phyloP scores from a whole-genome alignment of 2,329 filamentous ascomycete species.

The Helminthosporium solani region DNA sequence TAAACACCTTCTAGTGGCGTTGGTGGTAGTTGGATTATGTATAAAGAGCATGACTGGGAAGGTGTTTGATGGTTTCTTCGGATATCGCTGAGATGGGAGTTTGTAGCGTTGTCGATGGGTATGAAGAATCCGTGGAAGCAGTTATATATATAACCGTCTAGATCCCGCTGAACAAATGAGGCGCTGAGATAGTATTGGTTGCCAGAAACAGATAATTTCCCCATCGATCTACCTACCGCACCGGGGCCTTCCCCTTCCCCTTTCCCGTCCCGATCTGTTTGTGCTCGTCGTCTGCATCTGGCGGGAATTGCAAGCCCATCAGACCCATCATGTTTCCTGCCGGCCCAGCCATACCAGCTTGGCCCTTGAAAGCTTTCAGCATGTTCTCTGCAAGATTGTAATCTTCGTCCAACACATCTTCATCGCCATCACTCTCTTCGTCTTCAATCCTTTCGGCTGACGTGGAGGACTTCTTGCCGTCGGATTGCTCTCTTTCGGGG shows the following conservation, averaged over 20 bases:
- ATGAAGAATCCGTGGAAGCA: no score
- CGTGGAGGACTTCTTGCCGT: slow-evolving; percentile 11
- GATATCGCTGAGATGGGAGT: no score
- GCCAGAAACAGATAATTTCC: no score
- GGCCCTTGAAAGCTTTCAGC: slow-evolving; percentile 87
- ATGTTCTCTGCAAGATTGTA: slow-evolving; percentile 88
- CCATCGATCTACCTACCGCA: no score
- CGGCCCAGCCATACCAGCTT: slow-evolving; percentile 81
- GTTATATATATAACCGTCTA: no score
- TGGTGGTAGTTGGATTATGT: no score
- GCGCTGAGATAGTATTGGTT: no score
- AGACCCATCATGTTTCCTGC: slow-evolving; percentile 83
- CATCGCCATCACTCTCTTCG: slow-evolving; percentile 51
- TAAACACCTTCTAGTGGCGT: no score
- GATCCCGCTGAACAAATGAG: no score
- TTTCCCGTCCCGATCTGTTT: slow-evolving; percentile 1
- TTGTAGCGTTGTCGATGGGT: no score
- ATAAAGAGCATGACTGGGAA: no score
- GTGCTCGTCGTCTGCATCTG: slow-evolving; percentile 67
- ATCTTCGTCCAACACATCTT: slow-evolving; percentile 67
- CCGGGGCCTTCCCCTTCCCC: slow-evolving; percentile 4
- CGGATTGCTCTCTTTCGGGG: slow-evolving; percentile 9
- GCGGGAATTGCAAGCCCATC: slow-evolving; percentile 79
- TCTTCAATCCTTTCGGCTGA: slow-evolving; percentile 27
- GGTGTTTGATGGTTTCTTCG: no score